Base-by-base conservation (phyloP, 228 moss, liverwort and hornwort genomes). In the Sphagnum fallax region DNA sequence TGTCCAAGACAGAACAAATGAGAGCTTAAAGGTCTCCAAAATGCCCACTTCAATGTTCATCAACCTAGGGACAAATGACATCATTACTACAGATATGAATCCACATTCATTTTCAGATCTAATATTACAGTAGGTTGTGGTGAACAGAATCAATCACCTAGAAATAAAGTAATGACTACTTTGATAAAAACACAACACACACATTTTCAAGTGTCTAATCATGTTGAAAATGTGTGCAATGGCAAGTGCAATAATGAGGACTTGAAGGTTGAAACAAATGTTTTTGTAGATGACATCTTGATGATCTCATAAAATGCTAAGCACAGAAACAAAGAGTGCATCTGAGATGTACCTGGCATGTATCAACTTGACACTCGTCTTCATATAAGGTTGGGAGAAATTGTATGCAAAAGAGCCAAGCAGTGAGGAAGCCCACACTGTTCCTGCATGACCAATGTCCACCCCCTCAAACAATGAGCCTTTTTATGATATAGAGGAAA, bases 351-450 rank as follows among this genome's bases (percentile, higher is more conserved):
- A 92, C 92, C 96, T 91, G 55, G 97, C 97, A 70, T 98, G 97
- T 73, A 98, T 98, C 77, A 98, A 75, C 67, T 98, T 98, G n/a
- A 98, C 88, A 74, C 97, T 98, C 6, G 83, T 91, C 76, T 93
- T 93, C 91, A 98, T 81, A 12, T 86, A 83, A 49, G 88, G 88
- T 65, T 90, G 93, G 51, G 91, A 78, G 73, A 90, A 98, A 69
- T 98, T 98, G 78, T 98, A 93, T 9, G 91, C 97, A 51, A 98
- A 87, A 52, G 93, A 93, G 60, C 91, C 91, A 72, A 85, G 10
- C 65, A 98, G 78, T 70, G 93, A 88, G 14, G 76, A 69, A 60
- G 93, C 97, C 97, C 97, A 98, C 15, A 98, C 61, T 50, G 84
- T 69, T 69, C 97, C 97, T 93, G 91, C 78, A 70, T 73, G 16